These are phyloP conservation scores for Tolypocladium pustulatum DNA, from an alignment of 2,329 filamentous ascomycete species.

Conservation along the genomic window DNA sequence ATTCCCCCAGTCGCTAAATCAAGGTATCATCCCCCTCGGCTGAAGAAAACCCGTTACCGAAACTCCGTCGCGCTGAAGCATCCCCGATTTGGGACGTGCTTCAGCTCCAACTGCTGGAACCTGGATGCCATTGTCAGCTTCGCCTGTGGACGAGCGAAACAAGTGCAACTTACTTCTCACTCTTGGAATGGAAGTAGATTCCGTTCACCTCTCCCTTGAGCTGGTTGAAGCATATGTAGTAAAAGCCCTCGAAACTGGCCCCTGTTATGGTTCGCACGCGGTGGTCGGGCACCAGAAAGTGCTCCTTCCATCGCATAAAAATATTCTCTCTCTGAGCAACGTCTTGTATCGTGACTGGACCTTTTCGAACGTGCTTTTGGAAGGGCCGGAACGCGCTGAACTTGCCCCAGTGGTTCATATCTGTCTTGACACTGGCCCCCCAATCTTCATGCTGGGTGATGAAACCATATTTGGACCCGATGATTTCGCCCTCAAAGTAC, in stretches of 20 bases:
- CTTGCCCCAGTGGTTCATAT: conserved; percentile 85
- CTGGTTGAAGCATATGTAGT: conserved; percentile 99
- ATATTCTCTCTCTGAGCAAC: conserved; percentile 75
- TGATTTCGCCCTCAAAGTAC: conserved; percentile 97
- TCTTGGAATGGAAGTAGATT: conserved; percentile 97
- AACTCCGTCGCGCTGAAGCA: conserved; percentile 86
- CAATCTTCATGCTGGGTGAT: conserved; percentile 79
- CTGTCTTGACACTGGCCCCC: conserved; percentile 86
- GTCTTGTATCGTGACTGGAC: conserved; percentile 51
- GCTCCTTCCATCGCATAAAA: conserved; percentile 99
- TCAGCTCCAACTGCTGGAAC: conserved; percentile 86
- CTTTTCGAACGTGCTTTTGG: conserved; percentile 45
- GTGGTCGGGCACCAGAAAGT: conserved; percentile 93
- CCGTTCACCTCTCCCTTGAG: conserved; percentile 75
- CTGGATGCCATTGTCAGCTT: conserved; percentile 29
- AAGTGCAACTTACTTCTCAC: conserved; percentile 67
- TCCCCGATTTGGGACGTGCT: conserved; percentile 75
- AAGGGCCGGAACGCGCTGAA: conserved; percentile 81
- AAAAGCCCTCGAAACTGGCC: conserved; percentile 96
- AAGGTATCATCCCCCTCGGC: conserved; percentile 2
- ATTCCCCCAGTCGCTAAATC: conserved; percentile 2
- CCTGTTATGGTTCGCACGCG: conserved; percentile 82
- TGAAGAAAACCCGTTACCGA: conserved; percentile 17
- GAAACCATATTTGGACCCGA: conserved; percentile 91
- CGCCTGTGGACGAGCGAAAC: not conserved